A percentile compares a stretch with the other conserved stretches of the same genome.
phyloP scores from a whole-genome alignment of 257 asterid genomes.

The Rubia yunnanensis region DNA sequence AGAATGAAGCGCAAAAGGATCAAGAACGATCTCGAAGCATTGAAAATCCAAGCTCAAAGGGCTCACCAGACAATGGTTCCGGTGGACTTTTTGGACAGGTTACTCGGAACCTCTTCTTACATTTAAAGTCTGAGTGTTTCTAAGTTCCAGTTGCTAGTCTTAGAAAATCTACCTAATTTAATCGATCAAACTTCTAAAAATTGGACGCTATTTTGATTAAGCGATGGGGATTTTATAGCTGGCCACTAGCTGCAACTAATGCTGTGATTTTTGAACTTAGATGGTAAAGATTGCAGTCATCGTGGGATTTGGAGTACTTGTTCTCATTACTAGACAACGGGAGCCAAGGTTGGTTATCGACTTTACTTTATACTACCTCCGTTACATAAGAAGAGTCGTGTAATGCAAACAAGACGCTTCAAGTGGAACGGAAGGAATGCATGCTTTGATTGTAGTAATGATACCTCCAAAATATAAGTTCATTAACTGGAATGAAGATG shows the following conservation, averaged over 20 bases:
- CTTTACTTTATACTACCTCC: not conserved
- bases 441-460: not conserved
- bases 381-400: not conserved
- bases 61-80: constrained; percentile 42
- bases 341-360: constrained; percentile 45
- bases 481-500: not conserved
- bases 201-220: not conserved
- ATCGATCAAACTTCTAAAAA: not conserved
- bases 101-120: not conserved
- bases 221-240: not conserved
- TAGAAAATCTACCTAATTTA: not conserved
- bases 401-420: not conserved
- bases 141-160: not conserved
- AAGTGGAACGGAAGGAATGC: not conserved
- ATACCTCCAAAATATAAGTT: not conserved
- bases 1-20: constrained; percentile 20
- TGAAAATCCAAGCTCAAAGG: constrained; percentile 29
- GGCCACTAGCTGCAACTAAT: not conserved
- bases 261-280: constrained; percentile 29
- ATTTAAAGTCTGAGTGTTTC: not conserved
- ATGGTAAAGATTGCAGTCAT: constrained; percentile 51
- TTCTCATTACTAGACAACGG: constrained; percentile 68
- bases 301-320: constrained; percentile 74
- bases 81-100: constrained; percentile 65
- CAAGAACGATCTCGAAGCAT: constrained; percentile 11